These are phyloP conservation scores for Bonia amplexicaulis DNA, from an alignment of 176 grass and related monocot species.

Conservation along the genomic window DNA sequence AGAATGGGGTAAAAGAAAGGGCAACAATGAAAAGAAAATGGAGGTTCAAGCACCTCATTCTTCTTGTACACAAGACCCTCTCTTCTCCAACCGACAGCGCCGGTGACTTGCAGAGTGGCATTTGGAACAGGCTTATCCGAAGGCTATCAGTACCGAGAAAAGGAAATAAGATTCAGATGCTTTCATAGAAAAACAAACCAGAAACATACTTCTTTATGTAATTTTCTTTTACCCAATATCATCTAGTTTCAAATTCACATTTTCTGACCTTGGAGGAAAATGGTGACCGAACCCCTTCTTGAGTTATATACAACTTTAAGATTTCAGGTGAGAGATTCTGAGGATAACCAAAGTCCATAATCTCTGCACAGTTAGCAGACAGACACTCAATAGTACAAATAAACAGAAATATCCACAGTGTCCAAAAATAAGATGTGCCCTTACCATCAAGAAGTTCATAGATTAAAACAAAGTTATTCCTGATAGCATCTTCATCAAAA, in stretches of 20 bases:
- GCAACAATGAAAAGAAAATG: not conserved
- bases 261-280: slow-evolving; percentile 93
- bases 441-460: slow-evolving; percentile 99
- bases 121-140: slow-evolving; percentile 93
- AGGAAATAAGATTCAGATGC: slow-evolving; percentile 22
- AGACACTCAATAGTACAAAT: slow-evolving; percentile 4
- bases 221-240: not conserved
- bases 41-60: slow-evolving; percentile 72
- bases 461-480: slow-evolving; percentile 98
- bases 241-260: slow-evolving; percentile 15
- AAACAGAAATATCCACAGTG: slow-evolving; percentile 7
- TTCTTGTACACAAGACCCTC: slow-evolving; percentile 99
- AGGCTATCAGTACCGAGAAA: slow-evolving; percentile 48
- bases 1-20: not conserved
- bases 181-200: slow-evolving; percentile 11
- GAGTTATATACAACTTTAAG: slow-evolving; percentile 97
- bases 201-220: not conserved
- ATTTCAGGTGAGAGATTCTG: slow-evolving; percentile 99
- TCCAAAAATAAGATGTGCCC: slow-evolving; percentile 14
- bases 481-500: slow-evolving; percentile 99
- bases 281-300: slow-evolving; percentile 94
- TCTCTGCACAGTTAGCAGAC: slow-evolving; percentile 62
- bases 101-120: slow-evolving; percentile 97
- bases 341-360: slow-evolving; percentile 99
- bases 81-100: slow-evolving; percentile 98